Base-by-base conservation (phyloP, 2,329 filamentous ascomycete species). In the Claviceps spartinae region DNA sequence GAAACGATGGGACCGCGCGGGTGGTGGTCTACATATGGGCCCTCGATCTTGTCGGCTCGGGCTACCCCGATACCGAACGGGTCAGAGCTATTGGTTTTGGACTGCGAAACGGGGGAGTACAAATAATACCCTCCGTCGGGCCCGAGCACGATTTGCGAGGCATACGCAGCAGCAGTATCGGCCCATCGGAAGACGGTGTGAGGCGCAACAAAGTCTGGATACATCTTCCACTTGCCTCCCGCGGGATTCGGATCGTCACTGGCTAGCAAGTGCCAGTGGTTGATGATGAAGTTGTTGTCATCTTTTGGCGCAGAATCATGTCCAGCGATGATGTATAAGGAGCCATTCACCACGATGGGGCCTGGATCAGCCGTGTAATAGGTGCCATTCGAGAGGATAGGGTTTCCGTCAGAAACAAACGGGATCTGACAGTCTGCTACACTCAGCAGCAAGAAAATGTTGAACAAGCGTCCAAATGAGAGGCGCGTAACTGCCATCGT, bases 101-200 rank as follows among this genome's bases (percentile, higher is more conserved):
- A 16, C 16, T 41, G 13, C 20, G 47, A 8, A 24, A 48, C 47
- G 18, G 47, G 37, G 6, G 47, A n/a, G 37, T 30, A 48, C 8
- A 48, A 5, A 8, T 48, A 48, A 18, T 22, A 48, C 2, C 4
- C 9, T 7, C 37, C 47, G 37, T 48, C 47, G 8, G 47, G 37
- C 22, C 47, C 47, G 16, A n/a, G 36, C 9, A 48, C 47, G 47
- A 48, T 48, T 34, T 48, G 47, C 47, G 47, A 48, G 20, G 47
- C 47, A 13, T 41, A 48, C 3, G 47, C 47, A 14, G 22, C 34
- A 7, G 6, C 47, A 3, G 14, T 7, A 6, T 16, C 22, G 5
- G 47, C 47, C 47, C 47, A 48, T 13, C 8, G 6, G 37, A 48
- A 48, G 14, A 48, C 24, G 4, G 20, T 9, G n/a, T 41, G 47